Evolutionary conservation across 257 asterid genomes (phyloP), one percentile per base, ranked within the genome.

Genomic region (Fraxinus quadrangulata): DNA sequence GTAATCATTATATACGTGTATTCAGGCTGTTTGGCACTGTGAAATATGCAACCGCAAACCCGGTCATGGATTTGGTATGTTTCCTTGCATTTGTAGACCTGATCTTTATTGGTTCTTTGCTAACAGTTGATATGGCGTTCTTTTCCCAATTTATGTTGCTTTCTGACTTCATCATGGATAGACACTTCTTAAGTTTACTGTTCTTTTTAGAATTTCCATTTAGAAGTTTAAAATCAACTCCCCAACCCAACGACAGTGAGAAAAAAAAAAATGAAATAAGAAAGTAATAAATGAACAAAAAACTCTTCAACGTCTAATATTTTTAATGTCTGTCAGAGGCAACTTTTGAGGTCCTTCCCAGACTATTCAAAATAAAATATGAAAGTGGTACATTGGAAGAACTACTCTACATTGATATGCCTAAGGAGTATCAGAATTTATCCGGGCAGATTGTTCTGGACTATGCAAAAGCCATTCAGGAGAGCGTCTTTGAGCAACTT

Each of bases 1-100:
- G 68, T 24, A 24, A 61, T 61, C 30, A 61, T 61, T 61, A 2
- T 21, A 61, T 24, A 5, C 33, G 7, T 71, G 42, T 80, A 19
- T 84, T 83, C 85, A 84, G 87, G 80, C 65, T 2, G 70, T 49
- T 45, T 81, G 87, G 85, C 67, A 37, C 37, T 84, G 87, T 36
- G 67, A 63, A 61, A 71, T 81, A 37, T 84, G 87, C 69, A 76
- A 75, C 11, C 14, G 30, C 42, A 81, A 39, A 45, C 77, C 85
- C 13, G 54, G 85, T 45, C 79, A 67, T 61, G 85, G 85, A 67
- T 84, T 81, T 23, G 83, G 87, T 84, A 84, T 23, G 68, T 56
- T 26, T 42, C 21, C 13, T 51, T 24, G 31, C 30, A 59, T 59
- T 21, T 24, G 26, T 12, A 24, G 33, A 8, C 26, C 33, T 61